Evolutionary conservation across 805 yeast species (phyloP), one percentile per base, ranked within the genome.

Genomic region (Saturnispora halmiae): DNA sequence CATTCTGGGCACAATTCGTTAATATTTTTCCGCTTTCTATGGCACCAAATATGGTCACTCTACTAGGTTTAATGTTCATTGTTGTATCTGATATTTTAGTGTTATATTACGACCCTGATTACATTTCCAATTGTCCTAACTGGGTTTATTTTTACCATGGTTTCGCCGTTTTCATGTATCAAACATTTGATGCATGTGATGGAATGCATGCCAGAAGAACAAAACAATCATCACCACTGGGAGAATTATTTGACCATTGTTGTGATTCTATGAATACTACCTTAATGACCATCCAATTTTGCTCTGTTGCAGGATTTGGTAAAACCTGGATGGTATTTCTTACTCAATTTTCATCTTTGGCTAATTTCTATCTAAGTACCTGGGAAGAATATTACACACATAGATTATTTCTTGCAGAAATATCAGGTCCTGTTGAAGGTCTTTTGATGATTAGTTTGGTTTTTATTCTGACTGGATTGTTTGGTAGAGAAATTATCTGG

Each of bases 381-480:
- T 88, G 96, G 96, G 97, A 88, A 62, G 96, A 87, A 57, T 88
- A 75, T 59, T 90, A 87, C 56, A 88, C 96, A 1, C 94, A 86
- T 52, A 78, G 77, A 35, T 66, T 88, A 38, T 88, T 70, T 58
- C 65, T 88, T 40, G 77, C 90, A 27, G 78, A 72, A 46, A 77
- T 85, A 52, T 82, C 94, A 11, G 97, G 97, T 0, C 97, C 97
- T 0, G 96, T 90, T 3, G 97, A 88, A 61, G 97, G 97, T 2
- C 83, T 88, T 22, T 56, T 86, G 48, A 67, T 80, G 62, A 66
- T 85, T 39, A 60, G 73, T 18, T 58, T 52, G 0, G 61, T 79
- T 14, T 85, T 74, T 53, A 41, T 74, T 4, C 33, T 72, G 18
- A 82, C 94, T 0, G 95, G 85, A 4, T 42, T 75, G 27, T 59